Base-by-base conservation (phyloP, 352 stramenopile species). In the Globisporangium uncinulatum region DNA sequence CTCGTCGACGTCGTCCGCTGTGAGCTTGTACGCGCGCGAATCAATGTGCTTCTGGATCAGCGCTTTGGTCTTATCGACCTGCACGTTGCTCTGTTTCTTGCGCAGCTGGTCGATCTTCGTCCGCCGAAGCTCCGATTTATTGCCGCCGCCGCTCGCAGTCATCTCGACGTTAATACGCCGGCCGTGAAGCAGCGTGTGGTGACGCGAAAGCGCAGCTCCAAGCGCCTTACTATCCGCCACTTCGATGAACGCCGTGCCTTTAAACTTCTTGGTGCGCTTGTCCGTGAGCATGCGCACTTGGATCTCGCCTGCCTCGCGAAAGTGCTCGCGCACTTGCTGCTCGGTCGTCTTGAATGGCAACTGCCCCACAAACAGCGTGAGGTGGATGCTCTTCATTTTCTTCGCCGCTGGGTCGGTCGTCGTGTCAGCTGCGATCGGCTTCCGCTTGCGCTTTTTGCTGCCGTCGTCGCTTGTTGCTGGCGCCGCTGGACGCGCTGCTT, bases 81-180 rank as follows among this genome's bases (percentile, higher is more conserved):
- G 84, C 60, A 90, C 82, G 51, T 73, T 76, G 60, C 79, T 88
- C 61, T 94, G 84, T 57, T 94, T 94, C 61, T 88, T 85, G 32
- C 82, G 69, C 39, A 92, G 65, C 46, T 65, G 42, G 21, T 90
- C 73, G 57, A 94, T 83, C 54, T 90, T 90, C 20, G 65, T 76
- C 14, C 72, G 72, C 37, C 84, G 80, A 45, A 79, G 75, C 69
- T 88, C 72, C 53, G 84, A 94, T 58, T 94, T 94, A 62, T 76
- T 92, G 56, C 85, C 85, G 6, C 83, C 85, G 20, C 85, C 85
- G 24, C 82, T 83, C 14, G 83, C 83, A 15, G 85, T 94, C 51
- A 92, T 67, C 54, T 94, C 85, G n/a, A 94, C 85, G 54, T 94
- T 94, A 57, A 94, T 94, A 37, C 85, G 83, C 20, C 85, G 85